Percentiles rank a stretch among this genome's conserved stretches.
These are phyloP conservation scores for Sequoiadendron giganteum DNA, from an alignment of 75 land plant genomes.

Conservation along the genomic window DNA sequence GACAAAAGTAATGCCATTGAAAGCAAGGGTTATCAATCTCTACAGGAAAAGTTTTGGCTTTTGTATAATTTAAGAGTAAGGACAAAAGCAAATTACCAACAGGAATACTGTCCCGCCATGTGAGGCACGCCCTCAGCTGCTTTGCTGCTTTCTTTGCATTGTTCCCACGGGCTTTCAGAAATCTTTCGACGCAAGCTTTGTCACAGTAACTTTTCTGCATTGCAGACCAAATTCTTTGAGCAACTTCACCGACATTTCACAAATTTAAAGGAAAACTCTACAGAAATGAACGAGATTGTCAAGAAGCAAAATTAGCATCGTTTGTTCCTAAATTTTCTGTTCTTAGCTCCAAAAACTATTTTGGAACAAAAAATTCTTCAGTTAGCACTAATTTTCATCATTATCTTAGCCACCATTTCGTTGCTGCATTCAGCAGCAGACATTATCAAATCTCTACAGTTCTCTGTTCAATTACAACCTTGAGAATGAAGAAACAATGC, in stretches of 20 bases:
- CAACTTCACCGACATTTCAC: background rate
- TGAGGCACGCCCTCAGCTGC: constrained; percentile 69
- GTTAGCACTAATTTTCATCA: no score
- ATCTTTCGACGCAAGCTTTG: constrained; percentile 63
- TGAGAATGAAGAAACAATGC: background rate
- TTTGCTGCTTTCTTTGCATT: constrained; percentile 88
- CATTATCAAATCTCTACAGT: background rate
- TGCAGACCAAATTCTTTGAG: background rate
- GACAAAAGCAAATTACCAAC: constrained; percentile 44
- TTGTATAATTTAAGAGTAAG: background rate
- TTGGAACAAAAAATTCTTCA: no score
- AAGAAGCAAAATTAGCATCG: background rate
- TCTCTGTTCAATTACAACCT: background rate
- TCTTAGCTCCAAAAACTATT: no score
- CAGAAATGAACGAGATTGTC: background rate
- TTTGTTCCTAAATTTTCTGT: background rate
- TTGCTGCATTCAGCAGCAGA: background rate
- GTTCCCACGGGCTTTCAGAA: constrained; percentile 76
- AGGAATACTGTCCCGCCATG: constrained; percentile 78
- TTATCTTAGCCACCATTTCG: background rate
- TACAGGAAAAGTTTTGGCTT: background rate
- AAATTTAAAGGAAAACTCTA: background rate
- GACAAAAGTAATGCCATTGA: background rate
- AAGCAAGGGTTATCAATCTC: background rate
- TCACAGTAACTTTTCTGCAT: constrained; percentile 57